Base-by-base conservation (phyloP, 2,329 filamentous ascomycete genomes). In the Sphaceloma murrayae region DNA sequence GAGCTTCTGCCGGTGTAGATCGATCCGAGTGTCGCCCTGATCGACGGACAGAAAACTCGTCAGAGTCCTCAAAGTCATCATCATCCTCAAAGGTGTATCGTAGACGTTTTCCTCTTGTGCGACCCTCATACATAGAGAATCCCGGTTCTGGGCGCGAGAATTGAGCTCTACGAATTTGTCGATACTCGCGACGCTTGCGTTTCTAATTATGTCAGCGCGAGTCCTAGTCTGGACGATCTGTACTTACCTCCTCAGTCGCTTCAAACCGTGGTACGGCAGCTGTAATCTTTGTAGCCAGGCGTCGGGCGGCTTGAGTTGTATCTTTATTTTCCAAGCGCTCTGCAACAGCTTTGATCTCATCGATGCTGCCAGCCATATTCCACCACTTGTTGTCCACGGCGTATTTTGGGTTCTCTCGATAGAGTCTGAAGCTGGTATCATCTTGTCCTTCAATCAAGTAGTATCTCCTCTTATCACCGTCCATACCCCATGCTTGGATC, bases 21-120 rank as follows among this genome's bases (percentile, higher is more conserved):
- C 80, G 30, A 53, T 58, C 75, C 1, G 83, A 86, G 52, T 86
- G 83, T 18, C 89, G 67, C 7, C 67, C 67, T 3, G 76, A 79
- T 34, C 72, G 68, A 33, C 75, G 78, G 13, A 78, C 74, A 9
- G 85, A 85, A 5, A 80, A 75, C 13, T 67, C 66, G 48, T 69
- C 88, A 60, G 79, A 80, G 57, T 80, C 76, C n/a, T 75, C 76
- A 46, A 70, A 74, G 42, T 66, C 70, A 34, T 80, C 77, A 26
- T 81, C 81, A 43, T 95, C 88, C 0, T 87, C 93, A 58, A 85
- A 98, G 0, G 86, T 98, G 59, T 98, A 98, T 63, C 88, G 93
- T 66, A 94, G 83, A 49, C 89, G 83, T 69, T 98, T 96, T 46
- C 91, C 91, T 48, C 91, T 79, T 4, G 93, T 98, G 43, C 91